A percentile compares a stretch with the other conserved stretches of the same genome.
Conservation (phyloP, 164 flowering plant genomes). For the Sedum album region DNA sequence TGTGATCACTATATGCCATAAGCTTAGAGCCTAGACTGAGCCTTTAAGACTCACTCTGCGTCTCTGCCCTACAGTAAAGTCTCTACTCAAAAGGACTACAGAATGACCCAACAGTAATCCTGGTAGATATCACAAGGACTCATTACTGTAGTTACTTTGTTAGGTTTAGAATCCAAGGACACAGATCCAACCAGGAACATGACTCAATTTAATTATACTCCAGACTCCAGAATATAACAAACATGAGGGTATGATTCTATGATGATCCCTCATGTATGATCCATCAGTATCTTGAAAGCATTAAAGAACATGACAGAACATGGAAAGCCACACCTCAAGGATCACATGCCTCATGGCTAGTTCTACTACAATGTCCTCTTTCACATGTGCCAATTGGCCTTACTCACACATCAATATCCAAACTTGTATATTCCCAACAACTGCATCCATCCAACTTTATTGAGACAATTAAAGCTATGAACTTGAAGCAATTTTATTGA, state of each 20-base stretch:
- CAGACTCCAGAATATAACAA: not conserved
- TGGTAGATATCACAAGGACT: not conserved
- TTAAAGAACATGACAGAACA: conserved; percentile 5
- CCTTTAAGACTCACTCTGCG: not conserved
- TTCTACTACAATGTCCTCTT: not conserved
- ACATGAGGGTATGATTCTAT: not conserved
- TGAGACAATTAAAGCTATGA: no score
- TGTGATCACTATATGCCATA: not conserved
- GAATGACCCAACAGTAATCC: not conserved
- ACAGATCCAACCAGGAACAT: not conserved
- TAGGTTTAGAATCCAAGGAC: conserved; percentile 1
- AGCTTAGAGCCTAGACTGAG: not conserved
- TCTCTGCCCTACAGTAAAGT: not conserved
- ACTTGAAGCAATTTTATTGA: not conserved
- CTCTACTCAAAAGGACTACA: not conserved
- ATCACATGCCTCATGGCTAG: not conserved
- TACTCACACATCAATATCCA: not conserved
- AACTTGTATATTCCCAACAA: not conserved
- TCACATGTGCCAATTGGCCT: conserved; percentile 2
- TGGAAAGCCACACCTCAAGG: not conserved
- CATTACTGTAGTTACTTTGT: not conserved
- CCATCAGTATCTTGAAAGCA: not conserved
- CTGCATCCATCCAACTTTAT: not conserved
- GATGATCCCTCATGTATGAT: not conserved
- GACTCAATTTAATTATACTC: no score